Evolutionary conservation across 1,139 yeast species (phyloP), one percentile per base, ranked within the genome.

Genomic region (Pneumocystis jirovecii): DNA sequence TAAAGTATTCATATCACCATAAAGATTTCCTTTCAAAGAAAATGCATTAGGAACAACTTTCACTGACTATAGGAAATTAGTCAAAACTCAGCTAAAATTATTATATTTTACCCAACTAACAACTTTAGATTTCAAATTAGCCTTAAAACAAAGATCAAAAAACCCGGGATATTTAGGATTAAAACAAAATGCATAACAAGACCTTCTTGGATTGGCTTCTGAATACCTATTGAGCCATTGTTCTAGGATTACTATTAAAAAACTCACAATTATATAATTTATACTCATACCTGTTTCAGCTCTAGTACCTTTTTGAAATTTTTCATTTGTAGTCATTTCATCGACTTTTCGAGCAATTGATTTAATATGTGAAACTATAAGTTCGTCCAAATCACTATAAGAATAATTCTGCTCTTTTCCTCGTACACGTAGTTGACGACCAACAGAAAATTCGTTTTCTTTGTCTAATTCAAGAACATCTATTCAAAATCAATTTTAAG

Each of bases 161-260:
- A 91, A 89, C 31, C 98, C 98, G 0, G 99, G 96, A 61, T 86
- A 84, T 73, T 86, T 87, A 75, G 89, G 90, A 75, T 93, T 96
- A 75, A 85, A 86, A 74, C 96, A 89, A 77, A 91, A 93, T 45
- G 90, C 89, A 73, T 95, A 93, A 19, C 90, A 91, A 68, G 96
- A 87, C 75, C 90, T 86, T 73, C 86, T 85, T 60, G 96, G 95
- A 73, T 91, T 90, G 62, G 96, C 97, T 72, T 84, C 86, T 1
- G 96, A 88, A 75, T 89, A 91, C 42, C 95, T 86, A 68, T 88
- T 87, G 71, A 93, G 82, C 89, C 96, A 90, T 72, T 86, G 87
- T 70, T 85, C 85, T 17, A 50, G 4, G 25, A 25, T 15, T 10
- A 34, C 25, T n/a, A 17, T 59, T 61, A 44, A 34, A 4, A 34